phyloP scores from a whole-genome alignment of 2,329 filamentous ascomycete genomes.

The Byssothecium circinans region DNA sequence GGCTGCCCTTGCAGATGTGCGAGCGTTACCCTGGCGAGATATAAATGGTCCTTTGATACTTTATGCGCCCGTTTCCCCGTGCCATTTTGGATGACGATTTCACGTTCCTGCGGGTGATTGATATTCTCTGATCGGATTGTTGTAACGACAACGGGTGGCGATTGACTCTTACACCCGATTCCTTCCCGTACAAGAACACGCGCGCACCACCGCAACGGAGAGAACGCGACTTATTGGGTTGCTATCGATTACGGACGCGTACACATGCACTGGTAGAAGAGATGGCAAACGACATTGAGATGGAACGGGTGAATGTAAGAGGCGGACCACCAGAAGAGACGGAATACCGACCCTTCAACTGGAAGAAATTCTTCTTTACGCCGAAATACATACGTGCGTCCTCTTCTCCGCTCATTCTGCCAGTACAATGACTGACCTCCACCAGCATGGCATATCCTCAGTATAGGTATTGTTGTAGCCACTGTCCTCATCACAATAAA shows the following conservation, averaged over 20 bases:
- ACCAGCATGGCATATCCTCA: constrained; percentile 37
- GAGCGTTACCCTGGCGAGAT: constrained; percentile 29
- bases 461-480: constrained; percentile 27
- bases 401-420: not conserved
- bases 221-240: not conserved
- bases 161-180: no score
- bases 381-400: constrained; percentile 41
- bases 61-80: constrained; percentile 3
- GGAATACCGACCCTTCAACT: constrained; percentile 36
- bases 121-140: not conserved
- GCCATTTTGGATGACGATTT: not conserved
- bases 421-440: constrained; percentile 2
- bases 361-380: constrained; percentile 37
- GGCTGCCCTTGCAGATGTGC: constrained; percentile 12
- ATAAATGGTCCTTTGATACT: constrained; percentile 21
- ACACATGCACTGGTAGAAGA: constrained; percentile 9
- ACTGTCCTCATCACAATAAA: constrained; percentile 34
- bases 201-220: not conserved
- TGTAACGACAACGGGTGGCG: not conserved
- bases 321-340: constrained; percentile 29
- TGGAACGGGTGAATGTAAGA: constrained; percentile 27
- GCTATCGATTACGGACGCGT: not conserved
- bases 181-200: no score
- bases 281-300: constrained; percentile 34
- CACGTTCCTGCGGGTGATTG: not conserved